Base-by-base conservation (phyloP, 2,329 filamentous ascomycete genomes). In the Beauveria varroae region DNA sequence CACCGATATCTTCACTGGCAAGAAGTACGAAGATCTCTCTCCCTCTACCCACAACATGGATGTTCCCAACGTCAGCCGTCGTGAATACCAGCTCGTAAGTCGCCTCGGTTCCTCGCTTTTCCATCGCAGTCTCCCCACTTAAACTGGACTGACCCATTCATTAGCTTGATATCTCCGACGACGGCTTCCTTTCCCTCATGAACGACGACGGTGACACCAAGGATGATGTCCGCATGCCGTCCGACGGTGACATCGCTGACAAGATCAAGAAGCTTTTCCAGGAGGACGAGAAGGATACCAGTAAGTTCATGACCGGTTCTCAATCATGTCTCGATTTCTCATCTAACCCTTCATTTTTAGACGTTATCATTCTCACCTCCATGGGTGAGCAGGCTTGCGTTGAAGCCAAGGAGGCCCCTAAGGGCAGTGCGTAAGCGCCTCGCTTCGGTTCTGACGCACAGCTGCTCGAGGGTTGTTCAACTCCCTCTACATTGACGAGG, bases 21-120 rank as follows among this genome's bases (percentile, higher is more conserved):
- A 97, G 91, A 99, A 99, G 88, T 86, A 96, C 69, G 95, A 99
- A 85, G 96, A 99, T 83, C 87, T 99, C 66, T 97, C 88, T 80
- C 95, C 95, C 71, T 99, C 95, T 76, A 99, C 95, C 84, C 86
- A 89, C 84, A 89, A 96, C 86, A 96, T 96, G 91, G 91, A 99
- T 74, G 95, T 99, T 70, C 96, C 96, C 80, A 89, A 95, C 81
- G 93, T 98, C 80, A 77, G 76, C 72, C 93, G 93, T 74, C 85
- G 84, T 79, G 93, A 97, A 84, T 96, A 90, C 85, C 89, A 95
- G 84, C 87, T 98, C 73, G 91, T 97, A 83, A 86, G 91, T 58
- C 28, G 34, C 46, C 22, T 58, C 34, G 16, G 14, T 6, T 40
- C 28, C 49, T 37, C 28, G 5, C 49, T 9, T 24, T 37, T 28